These are phyloP conservation scores for Saturnispora diversa DNA, from an alignment of 805 yeast species.

Conservation along the genomic window DNA sequence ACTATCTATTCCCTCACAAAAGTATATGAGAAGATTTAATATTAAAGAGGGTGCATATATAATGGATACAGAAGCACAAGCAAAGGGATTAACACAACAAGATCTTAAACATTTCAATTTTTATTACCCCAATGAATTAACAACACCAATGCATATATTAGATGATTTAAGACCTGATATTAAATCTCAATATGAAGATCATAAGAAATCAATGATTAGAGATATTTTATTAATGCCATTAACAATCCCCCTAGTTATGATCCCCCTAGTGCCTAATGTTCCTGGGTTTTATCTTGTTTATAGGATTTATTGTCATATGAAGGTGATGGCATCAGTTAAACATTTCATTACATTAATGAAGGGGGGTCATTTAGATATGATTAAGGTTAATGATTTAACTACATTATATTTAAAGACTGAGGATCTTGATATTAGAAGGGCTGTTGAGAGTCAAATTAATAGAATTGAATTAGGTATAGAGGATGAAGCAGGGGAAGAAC, in stretches of 20 bases:
- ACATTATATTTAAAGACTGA: slow-evolving; percentile 23
- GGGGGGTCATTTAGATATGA: slow-evolving; percentile 30
- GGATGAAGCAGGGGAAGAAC: slow-evolving; percentile 22
- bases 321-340: slow-evolving; percentile 66
- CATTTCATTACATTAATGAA: slow-evolving; percentile 54
- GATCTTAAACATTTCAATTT: slow-evolving; percentile 36
- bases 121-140: slow-evolving; percentile 40
- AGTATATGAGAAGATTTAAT: slow-evolving; percentile 44
- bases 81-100: slow-evolving; percentile 15
- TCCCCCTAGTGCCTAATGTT: slow-evolving; percentile 85
- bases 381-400: slow-evolving; percentile 28
- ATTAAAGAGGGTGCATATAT: slow-evolving; percentile 8
- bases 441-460: slow-evolving; percentile 17
- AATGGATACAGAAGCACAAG: slow-evolving; percentile 9
- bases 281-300: slow-evolving; percentile 85
- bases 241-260: slow-evolving; percentile 66
- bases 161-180: slow-evolving; percentile 38
- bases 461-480: slow-evolving; percentile 4
- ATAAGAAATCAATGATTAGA: slow-evolving; percentile 44
- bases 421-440: slow-evolving; percentile 17
- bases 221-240: slow-evolving; percentile 63
- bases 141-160: slow-evolving; percentile 26
- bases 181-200: slow-evolving; percentile 39
- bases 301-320: slow-evolving; percentile 76
- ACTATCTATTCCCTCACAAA: slow-evolving; percentile 65